Conservation (phyloP, 2,329 filamentous ascomycete genomes). For the Beauveria scarabaeidicola region DNA sequence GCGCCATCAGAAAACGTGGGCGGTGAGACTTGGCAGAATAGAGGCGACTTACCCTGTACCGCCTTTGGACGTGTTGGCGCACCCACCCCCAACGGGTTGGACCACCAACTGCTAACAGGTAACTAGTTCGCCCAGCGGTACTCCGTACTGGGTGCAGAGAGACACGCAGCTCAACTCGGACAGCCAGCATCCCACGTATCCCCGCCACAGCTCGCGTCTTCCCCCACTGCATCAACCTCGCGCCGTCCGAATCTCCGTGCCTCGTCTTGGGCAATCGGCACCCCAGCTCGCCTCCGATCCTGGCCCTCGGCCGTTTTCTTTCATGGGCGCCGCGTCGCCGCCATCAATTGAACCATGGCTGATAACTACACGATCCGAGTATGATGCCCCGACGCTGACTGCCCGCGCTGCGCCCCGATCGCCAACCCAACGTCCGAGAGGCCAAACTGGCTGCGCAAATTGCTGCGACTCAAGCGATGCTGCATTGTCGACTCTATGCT, state of each 20-base stretch:
- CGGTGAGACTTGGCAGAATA: too few species aligned
- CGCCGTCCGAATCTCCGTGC: conserved; percentile 1
- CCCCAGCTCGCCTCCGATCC: conserved; percentile 51
- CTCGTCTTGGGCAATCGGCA: not conserved
- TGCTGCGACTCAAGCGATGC: not conserved
- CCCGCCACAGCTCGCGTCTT: conserved; percentile 12
- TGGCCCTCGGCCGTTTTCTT: conserved; percentile 16
- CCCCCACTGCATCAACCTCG: conserved; percentile 11
- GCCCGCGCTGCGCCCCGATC: not conserved
- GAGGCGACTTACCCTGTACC: too few species aligned
- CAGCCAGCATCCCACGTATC: not conserved
- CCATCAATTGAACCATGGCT: conserved; percentile 40
- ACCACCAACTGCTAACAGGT: too few species aligned
- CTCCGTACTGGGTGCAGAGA: not conserved
- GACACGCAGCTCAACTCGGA: conserved; percentile 2
- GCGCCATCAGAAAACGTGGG: too few species aligned
- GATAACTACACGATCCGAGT: conserved; percentile 36
- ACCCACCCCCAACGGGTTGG: too few species aligned
- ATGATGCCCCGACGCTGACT: conserved; percentile 21
- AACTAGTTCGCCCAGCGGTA: too few species aligned
- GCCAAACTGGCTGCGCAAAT: not conserved
- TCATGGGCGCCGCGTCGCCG: conserved; percentile 36
- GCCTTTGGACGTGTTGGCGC: too few species aligned
- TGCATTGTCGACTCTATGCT: not conserved
- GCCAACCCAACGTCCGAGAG: not conserved